A percentile compares a stretch with the other conserved stretches of the same genome.
phyloP scores from a whole-genome alignment of 2,329 filamentous ascomycete genomes.

The Knoxdaviesia proteae region DNA sequence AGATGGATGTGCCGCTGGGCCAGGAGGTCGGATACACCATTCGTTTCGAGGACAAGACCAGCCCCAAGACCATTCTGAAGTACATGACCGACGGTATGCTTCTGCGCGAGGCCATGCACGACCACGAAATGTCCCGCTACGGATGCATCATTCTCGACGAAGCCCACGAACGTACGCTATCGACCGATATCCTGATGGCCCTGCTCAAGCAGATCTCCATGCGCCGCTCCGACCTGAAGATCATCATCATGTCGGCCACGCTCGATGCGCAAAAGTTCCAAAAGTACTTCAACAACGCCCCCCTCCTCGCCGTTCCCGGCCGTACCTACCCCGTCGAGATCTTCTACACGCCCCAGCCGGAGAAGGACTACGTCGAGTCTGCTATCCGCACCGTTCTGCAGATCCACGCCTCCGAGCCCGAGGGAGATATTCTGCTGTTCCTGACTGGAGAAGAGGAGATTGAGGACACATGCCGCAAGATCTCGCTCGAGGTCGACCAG shows the following conservation, averaged over 20 bases:
- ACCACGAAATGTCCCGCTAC: conserved; percentile 78
- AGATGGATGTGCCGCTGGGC: conserved; percentile 83
- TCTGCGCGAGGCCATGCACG: conserved; percentile 87
- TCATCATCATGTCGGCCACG: conserved; percentile 97
- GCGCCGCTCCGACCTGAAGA: conserved; percentile 75
- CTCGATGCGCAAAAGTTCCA: conserved; percentile 97
- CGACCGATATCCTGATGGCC: conserved; percentile 94
- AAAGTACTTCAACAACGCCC: conserved; percentile 87
- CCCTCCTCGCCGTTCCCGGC: conserved; percentile 80
- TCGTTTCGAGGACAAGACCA: conserved; percentile 90
- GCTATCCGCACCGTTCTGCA: conserved; percentile 87
- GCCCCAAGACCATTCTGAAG: conserved; percentile 77
- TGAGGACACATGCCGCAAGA: conserved; percentile 86
- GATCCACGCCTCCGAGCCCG: conserved; percentile 80
- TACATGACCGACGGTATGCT: conserved; percentile 99
- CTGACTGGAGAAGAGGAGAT: conserved; percentile 97
- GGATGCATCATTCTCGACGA: conserved; percentile 97
- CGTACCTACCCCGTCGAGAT: conserved; percentile 94
- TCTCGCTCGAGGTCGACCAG: conserved; percentile 75
- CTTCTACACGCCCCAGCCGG: conserved; percentile 91
- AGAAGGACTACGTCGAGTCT: conserved; percentile 91
- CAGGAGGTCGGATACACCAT: conserved; percentile 97
- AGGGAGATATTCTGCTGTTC: conserved; percentile 87
- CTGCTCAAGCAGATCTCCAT: conserved; percentile 75
- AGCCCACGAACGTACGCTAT: conserved; percentile 90